phyloP scores from a whole-genome alignment of 2,329 filamentous ascomycete genomes.

The Paramyrothecium roridum region DNA sequence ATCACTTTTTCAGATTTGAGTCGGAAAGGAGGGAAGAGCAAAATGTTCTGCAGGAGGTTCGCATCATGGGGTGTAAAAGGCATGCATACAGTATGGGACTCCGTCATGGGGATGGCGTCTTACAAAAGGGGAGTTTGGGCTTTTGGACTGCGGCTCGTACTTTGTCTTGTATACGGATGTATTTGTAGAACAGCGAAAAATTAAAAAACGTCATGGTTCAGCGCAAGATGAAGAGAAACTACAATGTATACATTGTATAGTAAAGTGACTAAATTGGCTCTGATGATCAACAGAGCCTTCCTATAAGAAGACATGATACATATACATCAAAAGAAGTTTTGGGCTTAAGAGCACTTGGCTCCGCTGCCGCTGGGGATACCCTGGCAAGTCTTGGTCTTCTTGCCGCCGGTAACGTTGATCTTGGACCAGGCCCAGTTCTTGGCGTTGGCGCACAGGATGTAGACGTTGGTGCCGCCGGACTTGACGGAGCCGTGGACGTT shows the following conservation, averaged over 20 bases:
- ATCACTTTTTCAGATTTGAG: background rate
- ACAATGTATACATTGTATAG: background rate
- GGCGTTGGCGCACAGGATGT: conserved; percentile 51
- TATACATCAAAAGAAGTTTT: background rate
- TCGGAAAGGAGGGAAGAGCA: background rate
- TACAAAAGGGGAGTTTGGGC: background rate
- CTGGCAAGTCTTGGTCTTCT: conserved; percentile 25
- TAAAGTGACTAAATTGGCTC: background rate
- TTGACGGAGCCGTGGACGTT: conserved; percentile 40
- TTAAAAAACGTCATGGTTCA: background rate
- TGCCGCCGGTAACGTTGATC: conserved; percentile 48
- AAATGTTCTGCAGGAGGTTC: background rate
- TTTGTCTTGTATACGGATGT: background rate
- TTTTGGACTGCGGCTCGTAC: background rate
- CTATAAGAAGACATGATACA: background rate
- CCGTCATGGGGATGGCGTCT: background rate
- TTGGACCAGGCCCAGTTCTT: conserved; percentile 50
- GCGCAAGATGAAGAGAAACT: background rate
- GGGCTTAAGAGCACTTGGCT: background rate
- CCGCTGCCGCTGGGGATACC: conserved; percentile 17
- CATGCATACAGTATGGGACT: background rate
- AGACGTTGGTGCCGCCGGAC: conserved; percentile 36
- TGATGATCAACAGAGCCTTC: no score
- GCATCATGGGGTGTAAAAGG: background rate
- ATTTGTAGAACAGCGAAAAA: background rate